Conservation (phyloP, 139 green algal species). For the Eudorina sp. region DNA sequence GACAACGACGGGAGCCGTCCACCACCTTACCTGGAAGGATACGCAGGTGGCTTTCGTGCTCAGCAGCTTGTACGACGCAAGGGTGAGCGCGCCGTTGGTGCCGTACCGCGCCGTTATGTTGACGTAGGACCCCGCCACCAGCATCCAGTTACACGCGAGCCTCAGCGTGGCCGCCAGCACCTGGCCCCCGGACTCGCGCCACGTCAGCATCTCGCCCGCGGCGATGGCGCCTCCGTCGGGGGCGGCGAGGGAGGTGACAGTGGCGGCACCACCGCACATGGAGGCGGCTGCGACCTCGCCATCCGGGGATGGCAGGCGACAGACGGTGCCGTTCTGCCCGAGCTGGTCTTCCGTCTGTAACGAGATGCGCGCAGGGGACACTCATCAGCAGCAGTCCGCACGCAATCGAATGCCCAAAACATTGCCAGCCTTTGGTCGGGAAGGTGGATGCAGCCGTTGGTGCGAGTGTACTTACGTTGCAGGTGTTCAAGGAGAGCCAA, state of each 20-base stretch:
- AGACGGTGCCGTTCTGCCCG: background rate
- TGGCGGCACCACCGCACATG: background rate
- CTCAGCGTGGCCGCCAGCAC: slow-evolving; percentile 4
- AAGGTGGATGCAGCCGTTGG: no score
- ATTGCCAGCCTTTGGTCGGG: no score
- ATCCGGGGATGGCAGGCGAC: background rate
- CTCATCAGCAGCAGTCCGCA: no score
- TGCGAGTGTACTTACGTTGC: background rate
- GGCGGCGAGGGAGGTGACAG: background rate
- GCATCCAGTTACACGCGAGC: background rate
- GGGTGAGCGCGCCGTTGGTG: background rate
- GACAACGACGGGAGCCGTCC: no score
- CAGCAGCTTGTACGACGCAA: background rate
- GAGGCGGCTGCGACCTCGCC: background rate
- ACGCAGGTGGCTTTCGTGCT: background rate
- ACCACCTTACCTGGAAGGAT: background rate
- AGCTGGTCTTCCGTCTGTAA: background rate
- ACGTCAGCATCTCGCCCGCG: background rate
- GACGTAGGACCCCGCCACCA: background rate
- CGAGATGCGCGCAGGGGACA: no score
- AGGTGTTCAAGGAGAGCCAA: background rate
- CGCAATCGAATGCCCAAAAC: no score
- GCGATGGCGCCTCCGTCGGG: background rate
- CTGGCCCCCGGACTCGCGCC: background rate
- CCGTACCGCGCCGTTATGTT: background rate